Conservation (phyloP, 2,329 filamentous ascomycete species). For the Trichoderma gracile region DNA sequence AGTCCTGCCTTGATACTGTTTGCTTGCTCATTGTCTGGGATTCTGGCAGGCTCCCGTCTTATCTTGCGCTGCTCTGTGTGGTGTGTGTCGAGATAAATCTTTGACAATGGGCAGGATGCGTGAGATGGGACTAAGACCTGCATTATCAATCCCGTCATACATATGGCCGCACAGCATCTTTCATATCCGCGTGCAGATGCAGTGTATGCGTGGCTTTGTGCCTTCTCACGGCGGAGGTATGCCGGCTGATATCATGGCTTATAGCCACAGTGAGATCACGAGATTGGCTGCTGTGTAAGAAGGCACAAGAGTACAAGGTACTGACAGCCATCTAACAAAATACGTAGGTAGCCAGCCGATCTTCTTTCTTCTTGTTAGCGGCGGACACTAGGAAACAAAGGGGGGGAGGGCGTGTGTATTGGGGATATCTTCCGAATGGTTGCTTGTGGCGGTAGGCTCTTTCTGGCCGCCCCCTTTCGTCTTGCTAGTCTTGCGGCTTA, state of each 20-base stretch:
- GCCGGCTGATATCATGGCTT: background rate
- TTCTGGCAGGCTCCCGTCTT: background rate
- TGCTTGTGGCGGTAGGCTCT: background rate
- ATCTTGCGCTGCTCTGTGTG: background rate
- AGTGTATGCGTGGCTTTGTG: too few relatives aligned
- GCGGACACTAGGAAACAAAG: slow-evolving; percentile 1
- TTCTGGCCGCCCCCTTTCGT: background rate
- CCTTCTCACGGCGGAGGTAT: background rate
- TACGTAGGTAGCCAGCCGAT: background rate
- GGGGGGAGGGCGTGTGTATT: slow-evolving; percentile 5
- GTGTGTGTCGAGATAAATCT: background rate
- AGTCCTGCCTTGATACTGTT: background rate
- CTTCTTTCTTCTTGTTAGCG: slow-evolving; percentile 1
- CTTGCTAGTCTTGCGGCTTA: background rate
- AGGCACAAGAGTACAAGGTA: background rate
- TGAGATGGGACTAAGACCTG: background rate
- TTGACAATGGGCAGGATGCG: background rate
- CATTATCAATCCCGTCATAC: slow-evolving; percentile 6
- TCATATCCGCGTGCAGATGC: too few relatives aligned
- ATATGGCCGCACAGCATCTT: background rate
- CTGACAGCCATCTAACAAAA: slow-evolving; percentile 2
- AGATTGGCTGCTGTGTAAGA: background rate
- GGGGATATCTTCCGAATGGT: slow-evolving; percentile 17
- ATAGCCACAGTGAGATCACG: background rate
- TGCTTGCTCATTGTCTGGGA: background rate